phyloP scores from a whole-genome alignment of 2,329 filamentous ascomycete species.

The Blastomyces parvus region DNA sequence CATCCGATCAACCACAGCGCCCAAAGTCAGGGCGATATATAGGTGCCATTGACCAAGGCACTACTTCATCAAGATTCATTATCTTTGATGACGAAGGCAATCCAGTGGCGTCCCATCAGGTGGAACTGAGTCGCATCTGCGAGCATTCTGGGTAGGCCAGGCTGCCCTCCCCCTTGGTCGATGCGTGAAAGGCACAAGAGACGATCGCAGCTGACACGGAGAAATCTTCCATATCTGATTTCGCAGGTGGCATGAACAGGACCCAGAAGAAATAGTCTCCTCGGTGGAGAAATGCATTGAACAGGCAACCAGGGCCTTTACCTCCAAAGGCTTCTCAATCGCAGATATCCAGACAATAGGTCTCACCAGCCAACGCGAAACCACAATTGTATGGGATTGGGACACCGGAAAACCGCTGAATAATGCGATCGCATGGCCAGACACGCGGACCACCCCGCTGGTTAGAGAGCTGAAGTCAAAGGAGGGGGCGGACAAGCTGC shows the following conservation, averaged over 20 bases:
- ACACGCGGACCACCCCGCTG: slow-evolving; percentile 66
- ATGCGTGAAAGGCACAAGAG: background rate
- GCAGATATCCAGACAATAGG: slow-evolving; percentile 66
- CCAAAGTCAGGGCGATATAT: slow-evolving; percentile 46
- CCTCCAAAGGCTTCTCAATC: slow-evolving; percentile 56
- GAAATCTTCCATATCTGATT: slow-evolving; percentile 7
- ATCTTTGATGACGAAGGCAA: slow-evolving; percentile 76
- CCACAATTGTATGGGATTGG: slow-evolving; percentile 74
- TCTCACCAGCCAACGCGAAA: slow-evolving; percentile 86
- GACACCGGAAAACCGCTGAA: slow-evolving; percentile 69
- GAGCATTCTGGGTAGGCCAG: slow-evolving; percentile 70
- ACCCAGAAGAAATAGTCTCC: slow-evolving; percentile 64
- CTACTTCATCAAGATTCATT: slow-evolving; percentile 79
- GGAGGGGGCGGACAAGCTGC: slow-evolving; percentile 58
- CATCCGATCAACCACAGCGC: background rate
- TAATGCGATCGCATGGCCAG: slow-evolving; percentile 84
- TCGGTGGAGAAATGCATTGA: slow-evolving; percentile 75
- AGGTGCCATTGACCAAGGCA: slow-evolving; percentile 83
- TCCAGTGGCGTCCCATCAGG: slow-evolving; percentile 72
- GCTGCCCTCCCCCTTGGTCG: slow-evolving; percentile 18
- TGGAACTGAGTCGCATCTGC: slow-evolving; percentile 78
- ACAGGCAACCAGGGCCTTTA: slow-evolving; percentile 61
- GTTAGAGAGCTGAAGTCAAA: slow-evolving; percentile 66
- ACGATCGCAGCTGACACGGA: slow-evolving; percentile 5
- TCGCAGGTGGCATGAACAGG: slow-evolving; percentile 77